These are phyloP conservation scores for Alternaria longipes DNA, from an alignment of 2,329 filamentous ascomycete species.

Conservation along the genomic window DNA sequence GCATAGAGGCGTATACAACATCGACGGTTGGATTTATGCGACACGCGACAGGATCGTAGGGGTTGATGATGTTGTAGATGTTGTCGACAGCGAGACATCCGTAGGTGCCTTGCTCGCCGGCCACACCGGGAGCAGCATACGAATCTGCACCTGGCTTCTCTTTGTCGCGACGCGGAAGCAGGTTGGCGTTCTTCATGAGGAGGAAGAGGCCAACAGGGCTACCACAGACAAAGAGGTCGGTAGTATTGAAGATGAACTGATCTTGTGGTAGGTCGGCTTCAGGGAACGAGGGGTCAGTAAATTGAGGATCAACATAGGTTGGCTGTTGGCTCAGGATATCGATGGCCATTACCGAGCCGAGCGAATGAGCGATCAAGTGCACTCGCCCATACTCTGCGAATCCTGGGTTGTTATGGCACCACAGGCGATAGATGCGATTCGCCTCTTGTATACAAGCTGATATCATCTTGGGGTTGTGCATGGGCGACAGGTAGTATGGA, in stretches of 20 bases:
- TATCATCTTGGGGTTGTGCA: constrained; percentile 93
- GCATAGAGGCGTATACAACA: constrained; percentile 75
- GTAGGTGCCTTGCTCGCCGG: constrained; percentile 81
- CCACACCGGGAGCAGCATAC: constrained; percentile 63
- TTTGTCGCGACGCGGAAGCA: constrained; percentile 79
- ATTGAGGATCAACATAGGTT: constrained; percentile 66
- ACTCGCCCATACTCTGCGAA: constrained; percentile 84
- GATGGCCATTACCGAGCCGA: constrained; percentile 93
- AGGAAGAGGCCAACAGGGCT: constrained; percentile 94
- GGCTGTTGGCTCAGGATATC: constrained; percentile 92
- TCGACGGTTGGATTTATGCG: constrained; percentile 92
- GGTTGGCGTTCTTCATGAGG: constrained; percentile 75
- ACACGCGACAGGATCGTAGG: constrained; percentile 85
- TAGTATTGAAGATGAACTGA: constrained; percentile 89
- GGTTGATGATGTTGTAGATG: constrained; percentile 90
- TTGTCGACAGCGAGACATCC: constrained; percentile 95
- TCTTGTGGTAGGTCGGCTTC: constrained; percentile 60
- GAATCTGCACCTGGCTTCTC: constrained; percentile 78
- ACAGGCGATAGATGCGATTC: constrained; percentile 93
- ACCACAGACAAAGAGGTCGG: constrained; percentile 86
- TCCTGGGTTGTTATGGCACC: constrained; percentile 91
- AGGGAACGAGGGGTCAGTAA: constrained; percentile 43
- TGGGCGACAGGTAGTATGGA: constrained; percentile 93
- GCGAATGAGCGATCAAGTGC: constrained; percentile 90
- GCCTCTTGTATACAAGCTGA: constrained; percentile 87